phyloP scores from a whole-genome alignment of 1,284 basidiomycete genomes.

The Tremellales sp. region DNA sequence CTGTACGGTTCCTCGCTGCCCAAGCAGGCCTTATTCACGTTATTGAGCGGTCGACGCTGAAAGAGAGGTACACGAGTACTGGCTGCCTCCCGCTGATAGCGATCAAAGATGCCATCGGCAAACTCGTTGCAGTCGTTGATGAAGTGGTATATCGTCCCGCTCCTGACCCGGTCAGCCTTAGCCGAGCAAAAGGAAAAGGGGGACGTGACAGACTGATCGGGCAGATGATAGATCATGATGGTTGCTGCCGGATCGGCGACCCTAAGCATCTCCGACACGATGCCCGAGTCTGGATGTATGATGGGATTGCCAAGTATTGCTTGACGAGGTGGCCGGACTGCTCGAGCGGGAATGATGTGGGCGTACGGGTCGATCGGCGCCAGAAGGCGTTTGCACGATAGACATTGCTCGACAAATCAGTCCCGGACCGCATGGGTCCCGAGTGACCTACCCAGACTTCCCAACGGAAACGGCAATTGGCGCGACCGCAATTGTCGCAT shows the following conservation, averaged over 20 bases:
- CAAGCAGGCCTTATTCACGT: constrained; percentile 11
- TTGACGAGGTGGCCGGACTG: not conserved
- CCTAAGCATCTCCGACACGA: constrained; percentile 1
- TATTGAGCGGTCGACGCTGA: constrained; percentile 30
- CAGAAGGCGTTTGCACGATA: constrained; percentile 11
- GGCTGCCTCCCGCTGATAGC: constrained; percentile 32
- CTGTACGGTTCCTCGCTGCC: not conserved
- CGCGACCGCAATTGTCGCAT: constrained; percentile 34
- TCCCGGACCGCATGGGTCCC: not conserved
- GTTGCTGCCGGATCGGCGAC: not conserved
- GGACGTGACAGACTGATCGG: not conserved
- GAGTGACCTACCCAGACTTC: constrained; percentile 30
- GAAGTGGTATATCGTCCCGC: constrained; percentile 33
- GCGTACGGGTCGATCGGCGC: constrained; percentile 7
- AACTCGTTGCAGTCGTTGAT: constrained; percentile 5
- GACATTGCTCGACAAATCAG: constrained; percentile 19
- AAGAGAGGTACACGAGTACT: constrained; percentile 23
- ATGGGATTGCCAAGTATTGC: constrained; percentile 16
- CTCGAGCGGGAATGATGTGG: not conserved
- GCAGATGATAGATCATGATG: constrained; percentile 12
- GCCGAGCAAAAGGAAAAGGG: constrained; percentile 4
- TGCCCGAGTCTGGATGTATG: constrained; percentile 4
- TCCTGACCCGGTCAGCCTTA: not conserved
- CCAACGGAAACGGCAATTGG: constrained; percentile 42
- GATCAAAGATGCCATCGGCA: constrained; percentile 27